Evolutionary conservation across 2,329 filamentous ascomycete species (phyloP).

Genomic region (Aspergillus pseudoviridinutans): DNA sequence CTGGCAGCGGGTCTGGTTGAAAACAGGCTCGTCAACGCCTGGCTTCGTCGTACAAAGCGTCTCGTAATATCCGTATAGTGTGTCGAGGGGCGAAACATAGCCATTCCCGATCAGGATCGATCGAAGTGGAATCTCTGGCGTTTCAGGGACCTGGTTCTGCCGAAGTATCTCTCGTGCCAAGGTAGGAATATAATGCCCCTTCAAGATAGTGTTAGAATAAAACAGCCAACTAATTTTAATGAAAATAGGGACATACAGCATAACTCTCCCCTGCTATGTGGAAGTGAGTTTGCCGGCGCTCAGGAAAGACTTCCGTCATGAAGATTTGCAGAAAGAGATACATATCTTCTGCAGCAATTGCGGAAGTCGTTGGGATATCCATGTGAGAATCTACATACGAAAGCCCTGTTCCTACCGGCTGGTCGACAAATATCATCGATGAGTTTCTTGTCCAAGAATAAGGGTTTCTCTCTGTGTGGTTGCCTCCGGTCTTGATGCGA

Average conservation of each 20-base stretch:
- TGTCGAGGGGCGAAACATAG: slow-evolving; percentile 41
- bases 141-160: slow-evolving; percentile 40
- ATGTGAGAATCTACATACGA: slow-evolving; percentile 18
- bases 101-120: slow-evolving; percentile 47
- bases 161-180: slow-evolving; percentile 43
- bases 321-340: slow-evolving; percentile 48
- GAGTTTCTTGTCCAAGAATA: slow-evolving; percentile 17
- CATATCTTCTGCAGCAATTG: slow-evolving; percentile 45
- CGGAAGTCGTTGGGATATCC: slow-evolving; percentile 31
- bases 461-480: slow-evolving; percentile 13
- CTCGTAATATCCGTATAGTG: slow-evolving; percentile 43
- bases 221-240: slow-evolving; percentile 4
- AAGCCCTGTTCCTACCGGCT: slow-evolving; percentile 20
- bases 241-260: slow-evolving; percentile 23
- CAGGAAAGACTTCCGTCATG: slow-evolving; percentile 43
- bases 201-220: neutral
- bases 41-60: slow-evolving; percentile 45
- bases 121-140: slow-evolving; percentile 39
- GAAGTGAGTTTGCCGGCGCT: slow-evolving; percentile 36
- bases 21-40: slow-evolving; percentile 39
- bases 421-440: slow-evolving; percentile 21
- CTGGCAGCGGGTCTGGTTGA: slow-evolving; percentile 44
- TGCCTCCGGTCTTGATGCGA: slow-evolving; percentile 6
- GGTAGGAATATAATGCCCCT: slow-evolving; percentile 48
- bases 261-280: slow-evolving; percentile 49